phyloP scores from a whole-genome alignment of 2,329 filamentous ascomycete species.

The Talaromyces sp. region DNA sequence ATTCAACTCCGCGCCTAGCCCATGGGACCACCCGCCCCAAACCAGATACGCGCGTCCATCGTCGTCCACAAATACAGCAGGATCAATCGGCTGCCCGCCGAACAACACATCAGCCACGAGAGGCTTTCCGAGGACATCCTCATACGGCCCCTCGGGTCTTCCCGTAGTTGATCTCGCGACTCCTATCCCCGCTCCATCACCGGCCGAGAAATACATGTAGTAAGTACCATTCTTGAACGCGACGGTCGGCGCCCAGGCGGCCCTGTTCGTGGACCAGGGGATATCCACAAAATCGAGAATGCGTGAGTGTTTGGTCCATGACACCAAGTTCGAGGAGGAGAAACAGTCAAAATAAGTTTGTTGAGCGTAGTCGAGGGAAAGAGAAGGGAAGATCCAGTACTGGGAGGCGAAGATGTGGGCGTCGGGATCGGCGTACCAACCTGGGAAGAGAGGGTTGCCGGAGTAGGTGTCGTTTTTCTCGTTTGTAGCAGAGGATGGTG shows the following conservation, averaged over 20 bases:
- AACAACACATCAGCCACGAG: conserved; percentile 45
- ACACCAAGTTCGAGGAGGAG: conserved; percentile 48
- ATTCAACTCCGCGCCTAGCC: conserved; percentile 43
- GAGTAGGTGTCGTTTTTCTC: background rate
- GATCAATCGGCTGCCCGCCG: conserved; percentile 50
- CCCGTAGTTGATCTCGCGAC: conserved; percentile 36
- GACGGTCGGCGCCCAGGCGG: conserved; percentile 50
- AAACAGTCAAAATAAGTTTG: conserved; percentile 53
- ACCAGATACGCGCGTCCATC: conserved; percentile 44
- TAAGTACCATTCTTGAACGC: conserved; percentile 45
- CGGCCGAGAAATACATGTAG: conserved; percentile 52
- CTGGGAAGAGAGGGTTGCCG: conserved; percentile 46
- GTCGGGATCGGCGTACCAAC: conserved; percentile 53
- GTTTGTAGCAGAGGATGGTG: background rate
- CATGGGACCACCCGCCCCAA: conserved; percentile 45
- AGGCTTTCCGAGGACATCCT: conserved; percentile 42
- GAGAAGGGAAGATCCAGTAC: conserved; percentile 51
- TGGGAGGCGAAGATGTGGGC: conserved; percentile 44
- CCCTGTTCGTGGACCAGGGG: conserved; percentile 44
- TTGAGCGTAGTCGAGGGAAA: conserved; percentile 43
- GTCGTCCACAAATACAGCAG: conserved; percentile 45
- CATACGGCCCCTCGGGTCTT: conserved; percentile 39
- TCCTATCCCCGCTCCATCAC: conserved; percentile 47
- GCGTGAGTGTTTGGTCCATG: conserved; percentile 48
- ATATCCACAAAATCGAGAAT: conserved; percentile 42